Percentiles rank a stretch among this genome's conserved stretches.
phyloP scores from a whole-genome alignment of 768 basidiomycete genomes.

The Tricholoma hemisulphureum region DNA sequence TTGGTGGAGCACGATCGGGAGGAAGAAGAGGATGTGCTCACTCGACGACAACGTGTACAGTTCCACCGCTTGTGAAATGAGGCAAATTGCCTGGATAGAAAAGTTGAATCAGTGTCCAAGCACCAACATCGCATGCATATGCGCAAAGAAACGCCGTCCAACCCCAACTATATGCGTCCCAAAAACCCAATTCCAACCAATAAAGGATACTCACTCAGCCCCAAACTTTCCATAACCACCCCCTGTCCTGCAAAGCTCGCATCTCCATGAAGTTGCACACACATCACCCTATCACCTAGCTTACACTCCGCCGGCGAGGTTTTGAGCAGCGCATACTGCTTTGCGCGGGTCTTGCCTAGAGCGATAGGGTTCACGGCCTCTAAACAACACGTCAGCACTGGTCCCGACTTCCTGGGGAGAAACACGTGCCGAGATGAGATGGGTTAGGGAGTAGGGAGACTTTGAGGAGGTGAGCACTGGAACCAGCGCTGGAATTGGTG shows the following conservation, averaged over 20 bases:
- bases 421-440: slow-evolving; percentile 6
- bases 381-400: no score
- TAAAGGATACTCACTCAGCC: slow-evolving; percentile 57
- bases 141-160: not conserved
- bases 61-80: slow-evolving; percentile 89
- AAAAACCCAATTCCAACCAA: not conserved
- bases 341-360: slow-evolving; percentile 85
- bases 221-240: slow-evolving; percentile 83
- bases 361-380: slow-evolving; percentile 90
- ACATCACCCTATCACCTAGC: slow-evolving; percentile 75
- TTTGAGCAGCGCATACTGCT: slow-evolving; percentile 81
- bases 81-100: slow-evolving; percentile 72
- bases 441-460: slow-evolving; percentile 57
- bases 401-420: no score
- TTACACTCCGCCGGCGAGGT: slow-evolving; percentile 53
- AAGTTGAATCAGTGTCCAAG: not conserved
- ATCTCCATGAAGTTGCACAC: slow-evolving; percentile 89
- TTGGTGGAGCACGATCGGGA: not conserved
- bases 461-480: slow-evolving; percentile 47
- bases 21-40: slow-evolving; percentile 36
- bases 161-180: not conserved
- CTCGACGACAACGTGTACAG: slow-evolving; percentile 90
- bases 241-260: slow-evolving; percentile 92
- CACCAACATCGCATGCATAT: not conserved
- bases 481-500: no score